Evolutionary conservation across 1,284 basidiomycete species (phyloP), one percentile per base, ranked within the genome.

Genomic region (Cutaneotrichosporon spelunceum): DNA sequence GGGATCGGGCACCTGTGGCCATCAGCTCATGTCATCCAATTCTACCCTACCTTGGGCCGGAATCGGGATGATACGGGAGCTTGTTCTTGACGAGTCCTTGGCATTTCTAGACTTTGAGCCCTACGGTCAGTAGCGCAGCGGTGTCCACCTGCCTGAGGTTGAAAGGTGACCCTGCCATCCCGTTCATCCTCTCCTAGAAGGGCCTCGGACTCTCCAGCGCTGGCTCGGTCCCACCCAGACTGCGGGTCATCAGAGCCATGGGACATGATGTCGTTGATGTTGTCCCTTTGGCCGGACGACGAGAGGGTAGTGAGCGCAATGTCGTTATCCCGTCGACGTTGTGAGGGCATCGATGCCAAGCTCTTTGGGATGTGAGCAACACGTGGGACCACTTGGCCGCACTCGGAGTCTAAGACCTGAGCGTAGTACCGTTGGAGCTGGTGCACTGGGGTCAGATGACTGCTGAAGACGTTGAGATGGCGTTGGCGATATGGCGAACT

Each of bases 1-100:
- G 67, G 1, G 78, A 72, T 21, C 72, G 66, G 4, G 54, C n/a
- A 48, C 61, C 70, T 72, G 36, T 14, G 14, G 13, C 23, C 3
- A 39, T 59, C 23, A 58, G 44, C 39, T 27, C 27, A 13, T 2
- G 34, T 21, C 7, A 39, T 11, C 3, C 24, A n/a, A n/a, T 29
- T 29, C 19, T 53, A 13, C 4, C 39, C 5, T 30, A 48, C 53
- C 53, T 19, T 33, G 10, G 9, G 49, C 26, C 2, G 63, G 56
- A 19, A 56, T 14, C 16, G 34, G 47, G 34, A 57, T 54, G 3
- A 26, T 36, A 30, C 48, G 21, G n/a, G 39, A 45, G 21, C 30
- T 49, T 8, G 23, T 3, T 23, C 23, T 23, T 19, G 33, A 26
- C 30, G 16, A 1, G 2, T 1, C 14, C 10, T 26, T 42, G 13